phyloP scores from a whole-genome alignment of 2,329 filamentous ascomycete species.

The Colletotrichum spinosum region DNA sequence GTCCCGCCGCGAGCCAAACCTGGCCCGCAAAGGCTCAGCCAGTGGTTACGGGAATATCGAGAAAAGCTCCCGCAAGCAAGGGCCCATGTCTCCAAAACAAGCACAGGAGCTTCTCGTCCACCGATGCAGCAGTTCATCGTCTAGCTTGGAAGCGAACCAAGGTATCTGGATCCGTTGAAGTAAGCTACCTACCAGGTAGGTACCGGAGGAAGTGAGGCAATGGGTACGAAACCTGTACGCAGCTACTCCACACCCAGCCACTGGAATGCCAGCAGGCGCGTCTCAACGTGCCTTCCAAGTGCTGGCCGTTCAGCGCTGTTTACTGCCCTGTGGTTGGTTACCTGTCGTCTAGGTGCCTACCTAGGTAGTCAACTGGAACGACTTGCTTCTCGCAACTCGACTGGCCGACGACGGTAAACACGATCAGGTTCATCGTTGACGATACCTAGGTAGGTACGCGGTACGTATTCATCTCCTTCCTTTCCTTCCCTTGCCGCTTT shows the following conservation, averaged over 20 bases:
- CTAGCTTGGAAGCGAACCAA: too few species aligned
- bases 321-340: neutral
- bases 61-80: constrained; percentile 33
- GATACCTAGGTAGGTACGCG: neutral
- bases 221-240: too few species aligned
- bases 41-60: constrained; percentile 31
- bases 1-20: constrained; percentile 27
- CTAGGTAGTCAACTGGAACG: neutral
- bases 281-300: too few species aligned
- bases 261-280: neutral
- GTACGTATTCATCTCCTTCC: constrained; percentile 27
- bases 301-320: neutral
- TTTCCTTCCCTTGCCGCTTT: constrained; percentile 5
- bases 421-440: neutral
- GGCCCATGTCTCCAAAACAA: constrained; percentile 29
- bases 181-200: too few species aligned
- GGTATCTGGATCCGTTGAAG: too few species aligned
- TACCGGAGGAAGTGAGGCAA: too few species aligned
- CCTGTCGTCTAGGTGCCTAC: neutral
- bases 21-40: constrained; percentile 19
- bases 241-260: constrained; percentile 18
- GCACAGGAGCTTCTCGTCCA: constrained; percentile 13
- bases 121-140: neutral
- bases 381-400: constrained; percentile 26
- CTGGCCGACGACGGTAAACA: constrained; percentile 19